phyloP scores from a whole-genome alignment of 1,139 yeast species.

The Zygosaccharomyces pseudobailii region DNA sequence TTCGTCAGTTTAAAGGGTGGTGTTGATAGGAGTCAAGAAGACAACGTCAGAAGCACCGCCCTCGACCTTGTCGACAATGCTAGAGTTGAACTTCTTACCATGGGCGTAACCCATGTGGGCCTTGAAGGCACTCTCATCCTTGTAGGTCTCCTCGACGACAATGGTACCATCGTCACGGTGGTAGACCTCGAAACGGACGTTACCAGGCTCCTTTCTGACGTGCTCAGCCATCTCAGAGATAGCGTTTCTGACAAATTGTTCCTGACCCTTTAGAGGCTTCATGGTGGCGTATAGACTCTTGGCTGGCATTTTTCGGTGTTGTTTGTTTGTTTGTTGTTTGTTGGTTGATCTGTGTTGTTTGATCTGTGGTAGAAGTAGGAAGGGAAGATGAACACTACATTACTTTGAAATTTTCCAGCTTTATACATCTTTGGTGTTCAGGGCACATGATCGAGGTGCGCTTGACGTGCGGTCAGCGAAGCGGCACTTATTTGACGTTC shows the following conservation, averaged over 20 bases:
- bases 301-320: background rate
- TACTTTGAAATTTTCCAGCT: background rate
- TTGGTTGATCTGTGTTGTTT: background rate
- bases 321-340: background rate
- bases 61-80: constrained; percentile 4
- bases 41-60: constrained; percentile 3
- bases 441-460: constrained; percentile 3
- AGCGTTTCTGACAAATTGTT: background rate
- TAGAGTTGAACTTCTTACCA: constrained; percentile 3
- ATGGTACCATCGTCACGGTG: background rate
- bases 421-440: background rate
- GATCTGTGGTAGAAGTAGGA: background rate
- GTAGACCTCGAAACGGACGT: constrained; percentile 4
- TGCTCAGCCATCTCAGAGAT: constrained; percentile 1
- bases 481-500: background rate
- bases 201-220: constrained; percentile 4
- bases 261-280: constrained; percentile 1
- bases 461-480: background rate
- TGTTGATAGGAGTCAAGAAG: background rate
- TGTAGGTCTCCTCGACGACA: constrained; percentile 3
- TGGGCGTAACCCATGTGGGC: constrained; percentile 5
- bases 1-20: background rate
- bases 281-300: constrained; percentile 1
- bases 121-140: constrained; percentile 4
- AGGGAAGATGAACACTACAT: background rate